These are phyloP conservation scores for Hypholoma fasciculare DNA, from an alignment of 768 basidiomycete genomes.

Conservation along the genomic window DNA sequence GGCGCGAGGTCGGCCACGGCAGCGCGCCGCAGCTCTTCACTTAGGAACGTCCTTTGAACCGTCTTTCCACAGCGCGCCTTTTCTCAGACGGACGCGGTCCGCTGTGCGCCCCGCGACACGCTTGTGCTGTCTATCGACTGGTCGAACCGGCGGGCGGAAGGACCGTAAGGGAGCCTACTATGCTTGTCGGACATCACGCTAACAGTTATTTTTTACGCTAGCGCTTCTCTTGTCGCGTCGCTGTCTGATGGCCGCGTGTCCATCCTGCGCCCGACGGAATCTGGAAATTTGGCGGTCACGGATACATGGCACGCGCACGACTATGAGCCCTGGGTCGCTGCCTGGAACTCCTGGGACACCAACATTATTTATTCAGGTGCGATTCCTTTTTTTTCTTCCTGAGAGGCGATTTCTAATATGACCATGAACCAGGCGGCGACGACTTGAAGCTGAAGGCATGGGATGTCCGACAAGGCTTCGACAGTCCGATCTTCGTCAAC, in stretches of 20 bases:
- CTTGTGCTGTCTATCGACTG: constrained; percentile 94
- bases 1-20: constrained; percentile 42
- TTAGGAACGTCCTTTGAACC: constrained; percentile 7
- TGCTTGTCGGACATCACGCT: too few species aligned
- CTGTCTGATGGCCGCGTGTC: constrained; percentile 78
- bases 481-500: constrained; percentile 66
- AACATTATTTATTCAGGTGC: constrained; percentile 84
- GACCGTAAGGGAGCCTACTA: constrained; percentile 35
- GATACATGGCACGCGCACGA: constrained; percentile 87
- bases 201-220: not conserved
- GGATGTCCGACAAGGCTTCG: constrained; percentile 75
- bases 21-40: not conserved
- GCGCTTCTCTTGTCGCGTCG: constrained; percentile 71
- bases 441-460: constrained; percentile 89
- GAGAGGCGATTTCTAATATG: not conserved
- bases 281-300: constrained; percentile 42
- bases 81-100: constrained; percentile 38
- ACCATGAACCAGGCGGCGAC: constrained; percentile 71
- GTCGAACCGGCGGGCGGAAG: constrained; percentile 66
- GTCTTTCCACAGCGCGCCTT: constrained; percentile 36
- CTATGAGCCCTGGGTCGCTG: constrained; percentile 91
- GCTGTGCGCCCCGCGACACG: constrained; percentile 51
- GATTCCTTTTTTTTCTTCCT: constrained; percentile 6
- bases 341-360: constrained; percentile 87
- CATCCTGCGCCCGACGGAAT: constrained; percentile 52